phyloP scores from a whole-genome alignment of 345 rosid genomes.

The Erodium maritimum region DNA sequence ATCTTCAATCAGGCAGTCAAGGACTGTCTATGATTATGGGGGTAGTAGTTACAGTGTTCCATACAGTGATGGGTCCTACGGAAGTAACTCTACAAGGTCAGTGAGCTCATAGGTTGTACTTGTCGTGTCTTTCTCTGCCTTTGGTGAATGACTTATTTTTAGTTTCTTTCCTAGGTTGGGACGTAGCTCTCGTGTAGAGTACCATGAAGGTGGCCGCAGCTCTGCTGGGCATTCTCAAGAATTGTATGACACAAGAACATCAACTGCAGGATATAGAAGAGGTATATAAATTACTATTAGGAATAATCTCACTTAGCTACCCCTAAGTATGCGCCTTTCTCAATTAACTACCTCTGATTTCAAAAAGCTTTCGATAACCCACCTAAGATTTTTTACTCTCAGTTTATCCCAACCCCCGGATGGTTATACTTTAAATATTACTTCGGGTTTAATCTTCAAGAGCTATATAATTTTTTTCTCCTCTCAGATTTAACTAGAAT shows the following conservation, averaged over 20 bases:
- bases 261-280: neutral
- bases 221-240: neutral
- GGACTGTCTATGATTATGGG: neutral
- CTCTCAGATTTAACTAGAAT: neutral
- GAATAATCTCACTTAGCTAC: too few relatives aligned
- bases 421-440: too few relatives aligned
- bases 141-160: neutral
- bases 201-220: neutral
- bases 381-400: too few relatives aligned
- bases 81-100: neutral
- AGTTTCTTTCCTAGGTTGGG: neutral
- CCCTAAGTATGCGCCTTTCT: too few relatives aligned
- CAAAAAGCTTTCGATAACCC: too few relatives aligned
- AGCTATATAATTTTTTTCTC: neutral
- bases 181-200: conserved; percentile 1
- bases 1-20: conserved; percentile 3
- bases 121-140: neutral
- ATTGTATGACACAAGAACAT: neutral
- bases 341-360: too few relatives aligned
- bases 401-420: too few relatives aligned
- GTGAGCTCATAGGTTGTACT: neutral
- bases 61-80: neutral
- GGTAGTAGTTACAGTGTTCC: neutral
- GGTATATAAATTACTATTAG: neutral
- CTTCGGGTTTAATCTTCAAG: neutral